phyloP scores from a whole-genome alignment of 2,329 filamentous ascomycete genomes.

The Xylaria sp. region DNA sequence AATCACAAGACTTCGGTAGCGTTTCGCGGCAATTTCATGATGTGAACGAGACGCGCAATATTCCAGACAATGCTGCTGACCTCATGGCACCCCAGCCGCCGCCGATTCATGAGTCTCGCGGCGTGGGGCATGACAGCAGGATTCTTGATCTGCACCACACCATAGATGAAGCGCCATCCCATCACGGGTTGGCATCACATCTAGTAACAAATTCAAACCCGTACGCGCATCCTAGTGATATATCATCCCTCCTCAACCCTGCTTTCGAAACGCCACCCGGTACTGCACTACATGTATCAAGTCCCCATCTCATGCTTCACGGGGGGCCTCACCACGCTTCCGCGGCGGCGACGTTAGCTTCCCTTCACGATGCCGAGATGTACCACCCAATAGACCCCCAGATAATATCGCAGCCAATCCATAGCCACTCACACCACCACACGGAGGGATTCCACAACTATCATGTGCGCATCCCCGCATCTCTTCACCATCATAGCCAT shows the following conservation, averaged over 20 bases:
- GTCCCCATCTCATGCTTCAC: conserved; percentile 47
- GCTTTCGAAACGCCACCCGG: conserved; percentile 37
- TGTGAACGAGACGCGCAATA: conserved; percentile 37
- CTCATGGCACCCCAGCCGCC: conserved; percentile 36
- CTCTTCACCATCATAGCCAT: conserved; percentile 43
- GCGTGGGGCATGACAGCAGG: conserved; percentile 41
- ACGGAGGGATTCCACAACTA: conserved; percentile 20
- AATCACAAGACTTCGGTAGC: conserved; percentile 20
- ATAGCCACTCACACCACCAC: conserved; percentile 42
- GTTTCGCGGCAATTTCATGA: conserved; percentile 37
- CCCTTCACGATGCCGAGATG: conserved; percentile 50
- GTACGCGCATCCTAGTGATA: conserved; percentile 61
- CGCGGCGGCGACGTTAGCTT: conserved; percentile 42
- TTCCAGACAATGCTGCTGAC: conserved; percentile 30
- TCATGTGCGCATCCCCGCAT: conserved; percentile 21
- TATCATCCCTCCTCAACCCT: conserved; percentile 57
- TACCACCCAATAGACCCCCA: conserved; percentile 70
- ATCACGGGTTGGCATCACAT: conserved; percentile 45
- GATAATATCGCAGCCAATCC: conserved; percentile 60
- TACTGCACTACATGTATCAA: conserved; percentile 45
- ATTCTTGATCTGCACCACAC: conserved; percentile 41
- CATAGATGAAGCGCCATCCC: conserved; percentile 35
- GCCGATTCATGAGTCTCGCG: conserved; percentile 33
- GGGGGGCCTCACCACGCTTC: conserved; percentile 43
- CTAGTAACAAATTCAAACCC: conserved; percentile 48